Conservation (phyloP, 306 rosid species). For the Arachis stenosperma region DNA sequence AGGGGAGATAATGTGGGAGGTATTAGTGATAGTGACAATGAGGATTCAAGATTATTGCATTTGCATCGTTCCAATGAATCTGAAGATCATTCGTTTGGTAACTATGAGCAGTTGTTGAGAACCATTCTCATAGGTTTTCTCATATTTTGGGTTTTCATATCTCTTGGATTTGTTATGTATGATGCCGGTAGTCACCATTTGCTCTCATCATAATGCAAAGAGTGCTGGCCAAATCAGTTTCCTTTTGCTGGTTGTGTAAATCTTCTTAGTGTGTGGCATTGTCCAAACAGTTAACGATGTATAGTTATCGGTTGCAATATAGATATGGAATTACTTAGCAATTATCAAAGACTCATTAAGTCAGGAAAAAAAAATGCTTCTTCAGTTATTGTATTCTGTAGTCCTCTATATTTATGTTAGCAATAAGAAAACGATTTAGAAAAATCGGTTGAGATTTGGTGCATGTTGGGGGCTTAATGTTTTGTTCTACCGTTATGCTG, state of each 20-base stretch:
- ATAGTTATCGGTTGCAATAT: not conserved
- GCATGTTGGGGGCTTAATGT: too few relatives aligned
- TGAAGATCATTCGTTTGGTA: constrained; percentile 34
- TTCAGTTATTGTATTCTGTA: not conserved
- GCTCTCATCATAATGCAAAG: constrained; percentile 32
- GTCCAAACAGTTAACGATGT: constrained; percentile 5
- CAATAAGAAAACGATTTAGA: not conserved
- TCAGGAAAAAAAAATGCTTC: not conserved
- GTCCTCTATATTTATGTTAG: not conserved
- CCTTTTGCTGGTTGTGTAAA: not conserved
- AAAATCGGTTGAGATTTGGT: not conserved
- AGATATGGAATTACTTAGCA: not conserved
- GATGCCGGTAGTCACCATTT: constrained; percentile 51
- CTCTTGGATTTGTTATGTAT: constrained; percentile 54
- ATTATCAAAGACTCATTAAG: not conserved
- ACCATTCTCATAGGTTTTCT: constrained; percentile 67
- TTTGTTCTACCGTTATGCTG: too few relatives aligned
- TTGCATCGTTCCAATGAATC: constrained; percentile 39
- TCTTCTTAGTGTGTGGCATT: not conserved
- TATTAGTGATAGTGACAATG: constrained; percentile 27
- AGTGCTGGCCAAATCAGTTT: constrained; percentile 10
- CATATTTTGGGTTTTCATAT: constrained; percentile 68
- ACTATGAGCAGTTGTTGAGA: constrained; percentile 62
- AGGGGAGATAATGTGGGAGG: constrained; percentile 26
- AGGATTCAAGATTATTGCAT: constrained; percentile 32